Conservation (phyloP, 371 early-diverging fungal species). For the Mucor mucedo region DNA sequence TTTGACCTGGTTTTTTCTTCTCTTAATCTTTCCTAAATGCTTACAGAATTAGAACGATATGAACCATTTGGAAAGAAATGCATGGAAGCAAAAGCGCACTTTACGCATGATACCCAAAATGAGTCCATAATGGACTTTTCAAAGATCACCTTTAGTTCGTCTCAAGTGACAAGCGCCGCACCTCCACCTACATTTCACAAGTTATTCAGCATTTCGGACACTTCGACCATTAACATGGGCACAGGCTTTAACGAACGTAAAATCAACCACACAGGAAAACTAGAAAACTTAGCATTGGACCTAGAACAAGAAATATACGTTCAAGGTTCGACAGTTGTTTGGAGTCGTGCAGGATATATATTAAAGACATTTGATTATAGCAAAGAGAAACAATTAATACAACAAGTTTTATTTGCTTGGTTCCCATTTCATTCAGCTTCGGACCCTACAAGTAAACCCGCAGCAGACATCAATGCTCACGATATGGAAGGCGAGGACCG, state of each 20-base stretch:
- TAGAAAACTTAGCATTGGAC: slow-evolving; percentile 12
- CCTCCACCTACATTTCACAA: slow-evolving; percentile 6
- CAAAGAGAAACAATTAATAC: slow-evolving; percentile 39
- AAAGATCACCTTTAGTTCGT: background rate
- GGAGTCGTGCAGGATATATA: slow-evolving; percentile 50
- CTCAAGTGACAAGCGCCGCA: background rate
- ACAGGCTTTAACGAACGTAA: slow-evolving; percentile 5
- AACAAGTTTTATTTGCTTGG: slow-evolving; percentile 55
- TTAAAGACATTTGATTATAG: slow-evolving; percentile 47
- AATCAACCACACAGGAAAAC: background rate
- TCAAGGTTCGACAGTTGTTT: slow-evolving; percentile 49
- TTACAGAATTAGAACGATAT: slow-evolving; percentile 17
- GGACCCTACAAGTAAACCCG: slow-evolving; percentile 13
- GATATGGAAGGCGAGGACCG: slow-evolving; percentile 5
- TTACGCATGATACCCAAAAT: slow-evolving; percentile 3
- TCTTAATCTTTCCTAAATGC: slow-evolving; percentile 7
- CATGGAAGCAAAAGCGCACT: slow-evolving; percentile 6
- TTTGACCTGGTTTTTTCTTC: too few relatives aligned
- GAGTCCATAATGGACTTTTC: slow-evolving; percentile 20
- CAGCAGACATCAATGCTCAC: background rate
- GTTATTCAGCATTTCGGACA: slow-evolving; percentile 12
- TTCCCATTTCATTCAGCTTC: slow-evolving; percentile 25
- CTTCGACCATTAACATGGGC: background rate
- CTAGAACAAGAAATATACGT: slow-evolving; percentile 50
- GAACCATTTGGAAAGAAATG: slow-evolving; percentile 25